phyloP scores from a whole-genome alignment of 169 alveolate species.

The Plasmodium reichenowi region DNA sequence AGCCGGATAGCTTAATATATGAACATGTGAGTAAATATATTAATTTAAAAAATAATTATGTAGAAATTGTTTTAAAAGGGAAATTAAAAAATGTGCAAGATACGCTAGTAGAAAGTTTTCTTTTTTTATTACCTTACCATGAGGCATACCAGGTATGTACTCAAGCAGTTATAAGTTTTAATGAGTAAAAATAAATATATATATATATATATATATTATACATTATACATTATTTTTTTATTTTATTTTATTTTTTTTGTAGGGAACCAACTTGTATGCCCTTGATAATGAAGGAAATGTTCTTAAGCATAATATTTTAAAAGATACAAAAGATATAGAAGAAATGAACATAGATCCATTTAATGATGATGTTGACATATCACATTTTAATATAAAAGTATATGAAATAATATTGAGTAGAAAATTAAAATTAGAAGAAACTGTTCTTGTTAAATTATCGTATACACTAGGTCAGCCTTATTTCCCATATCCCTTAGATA shows the following conservation, averaged over 20 bases:
- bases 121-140: constrained; percentile 61
- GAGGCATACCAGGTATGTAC: constrained; percentile 64
- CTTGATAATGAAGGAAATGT: constrained; percentile 17
- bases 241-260: background rate
- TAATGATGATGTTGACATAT: constrained; percentile 35
- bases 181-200: background rate
- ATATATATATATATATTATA: background rate
- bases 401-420: constrained; percentile 30
- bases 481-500: constrained; percentile 44
- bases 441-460: background rate
- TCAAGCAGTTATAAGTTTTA: background rate
- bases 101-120: constrained; percentile 10
- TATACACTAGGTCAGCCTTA: constrained; percentile 57
- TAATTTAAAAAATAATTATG: constrained; percentile 52
- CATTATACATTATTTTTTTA: background rate
- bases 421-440: constrained; percentile 19
- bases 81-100: constrained; percentile 26
- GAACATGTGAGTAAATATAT: constrained; percentile 41
- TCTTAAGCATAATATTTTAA: constrained; percentile 14
- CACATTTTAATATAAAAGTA: constrained; percentile 19
- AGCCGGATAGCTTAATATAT: constrained; percentile 17
- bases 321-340: constrained; percentile 12
- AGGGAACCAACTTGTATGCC: constrained; percentile 45
- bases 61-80: constrained; percentile 24
- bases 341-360: constrained; percentile 25